Conservation (phyloP, 495 filamentous ascomycete species). For the Neurospora intermedia region DNA sequence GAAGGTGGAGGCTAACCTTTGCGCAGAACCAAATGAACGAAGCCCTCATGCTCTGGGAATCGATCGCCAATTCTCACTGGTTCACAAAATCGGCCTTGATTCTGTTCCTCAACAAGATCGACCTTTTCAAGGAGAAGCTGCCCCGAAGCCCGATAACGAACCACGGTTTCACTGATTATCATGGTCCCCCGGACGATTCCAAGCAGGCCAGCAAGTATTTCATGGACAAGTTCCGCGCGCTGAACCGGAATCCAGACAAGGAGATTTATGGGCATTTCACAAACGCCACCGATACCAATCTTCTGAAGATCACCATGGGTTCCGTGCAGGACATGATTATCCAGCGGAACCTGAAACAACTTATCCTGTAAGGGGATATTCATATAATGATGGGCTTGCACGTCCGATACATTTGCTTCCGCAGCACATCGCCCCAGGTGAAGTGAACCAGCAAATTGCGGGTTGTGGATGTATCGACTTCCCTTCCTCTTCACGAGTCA, state of each 20-base stretch:
- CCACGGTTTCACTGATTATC: slow-evolving; percentile 87
- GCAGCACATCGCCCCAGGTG: background rate
- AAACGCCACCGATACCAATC: slow-evolving; percentile 88
- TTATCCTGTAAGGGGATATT: slow-evolving; percentile 65
- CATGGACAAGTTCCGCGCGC: slow-evolving; percentile 74
- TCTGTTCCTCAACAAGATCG: slow-evolving; percentile 98
- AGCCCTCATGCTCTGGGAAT: slow-evolving; percentile 95
- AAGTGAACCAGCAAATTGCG: background rate
- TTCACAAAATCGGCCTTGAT: slow-evolving; percentile 94
- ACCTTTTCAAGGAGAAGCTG: slow-evolving; percentile 90
- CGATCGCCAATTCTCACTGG: slow-evolving; percentile 94
- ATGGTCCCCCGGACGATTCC: slow-evolving; percentile 38
- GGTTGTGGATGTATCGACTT: background rate
- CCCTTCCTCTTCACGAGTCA: background rate
- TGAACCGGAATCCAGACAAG: slow-evolving; percentile 75
- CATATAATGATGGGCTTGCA: background rate
- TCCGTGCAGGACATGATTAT: slow-evolving; percentile 99
- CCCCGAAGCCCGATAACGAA: slow-evolving; percentile 66
- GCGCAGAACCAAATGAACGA: slow-evolving; percentile 99
- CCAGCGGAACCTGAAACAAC: slow-evolving; percentile 87
- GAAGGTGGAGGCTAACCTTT: slow-evolving; percentile 11
- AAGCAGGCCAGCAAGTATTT: slow-evolving; percentile 71
- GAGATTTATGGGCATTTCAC: slow-evolving; percentile 93
- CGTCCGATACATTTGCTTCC: background rate
- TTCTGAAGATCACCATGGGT: slow-evolving; percentile 94